A percentile compares a stretch with the other conserved stretches of the same genome.
phyloP scores from a whole-genome alignment of 805 yeast species.

The Zygoascus flipseniorum region DNA sequence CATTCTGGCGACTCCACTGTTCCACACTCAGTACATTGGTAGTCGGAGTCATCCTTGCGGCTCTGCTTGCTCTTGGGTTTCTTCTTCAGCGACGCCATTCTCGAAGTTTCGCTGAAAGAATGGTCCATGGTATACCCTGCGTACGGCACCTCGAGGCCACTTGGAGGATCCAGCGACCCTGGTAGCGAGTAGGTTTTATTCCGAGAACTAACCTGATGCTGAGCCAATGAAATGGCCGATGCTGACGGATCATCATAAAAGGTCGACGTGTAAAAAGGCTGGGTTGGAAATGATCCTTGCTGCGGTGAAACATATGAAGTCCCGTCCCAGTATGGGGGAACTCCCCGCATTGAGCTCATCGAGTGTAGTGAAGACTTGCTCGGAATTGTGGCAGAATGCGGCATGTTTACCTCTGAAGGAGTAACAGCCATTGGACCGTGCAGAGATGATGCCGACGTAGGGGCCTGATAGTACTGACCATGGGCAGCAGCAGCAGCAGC shows the following conservation, averaged over 20 bases:
- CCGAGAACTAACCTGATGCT: background rate
- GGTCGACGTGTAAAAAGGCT: background rate
- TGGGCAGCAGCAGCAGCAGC: slow-evolving; percentile 3
- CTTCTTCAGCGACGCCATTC: background rate
- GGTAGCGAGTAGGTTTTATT: background rate
- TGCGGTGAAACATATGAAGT: background rate
- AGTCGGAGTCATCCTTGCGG: background rate
- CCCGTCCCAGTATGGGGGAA: background rate
- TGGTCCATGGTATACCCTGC: background rate
- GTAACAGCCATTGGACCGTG: background rate
- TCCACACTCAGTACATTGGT: slow-evolving; percentile 60
- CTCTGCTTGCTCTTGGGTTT: background rate
- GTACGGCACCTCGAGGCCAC: background rate
- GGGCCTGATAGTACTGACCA: background rate
- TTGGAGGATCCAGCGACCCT: background rate
- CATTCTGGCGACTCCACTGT: slow-evolving; percentile 80
- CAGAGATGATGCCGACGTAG: background rate
- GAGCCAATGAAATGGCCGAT: background rate
- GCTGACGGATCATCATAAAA: background rate
- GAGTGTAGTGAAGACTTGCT: background rate
- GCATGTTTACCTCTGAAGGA: background rate
- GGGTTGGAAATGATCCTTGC: background rate
- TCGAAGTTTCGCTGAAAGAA: background rate
- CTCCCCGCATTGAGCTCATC: background rate
- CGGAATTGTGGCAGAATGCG: background rate